Percentiles rank a stretch among this genome's conserved stretches.
These are phyloP conservation scores for Pestalotiopsis sp. DNA, from an alignment of 2,329 filamentous ascomycete species.

Conservation along the genomic window DNA sequence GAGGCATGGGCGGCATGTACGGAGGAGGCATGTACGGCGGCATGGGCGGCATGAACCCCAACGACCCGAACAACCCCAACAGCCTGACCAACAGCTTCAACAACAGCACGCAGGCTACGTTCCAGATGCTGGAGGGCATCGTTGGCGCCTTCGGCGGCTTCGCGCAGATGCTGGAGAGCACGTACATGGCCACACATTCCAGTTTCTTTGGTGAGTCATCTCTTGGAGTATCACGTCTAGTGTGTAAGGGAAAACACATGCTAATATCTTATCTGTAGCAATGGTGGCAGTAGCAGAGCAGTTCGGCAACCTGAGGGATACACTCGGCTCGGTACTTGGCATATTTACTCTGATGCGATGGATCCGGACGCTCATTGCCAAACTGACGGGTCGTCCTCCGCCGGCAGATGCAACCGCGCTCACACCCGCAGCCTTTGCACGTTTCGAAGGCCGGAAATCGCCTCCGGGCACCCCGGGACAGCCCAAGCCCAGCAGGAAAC, in stretches of 20 bases:
- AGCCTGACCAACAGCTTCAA: conserved; percentile 95
- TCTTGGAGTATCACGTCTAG: background rate
- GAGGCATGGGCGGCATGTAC: conserved; percentile 37
- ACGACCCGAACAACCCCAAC: conserved; percentile 83
- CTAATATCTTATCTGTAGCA: conserved; percentile 51
- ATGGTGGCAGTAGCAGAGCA: conserved; percentile 99
- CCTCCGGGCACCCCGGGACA: conserved; percentile 61
- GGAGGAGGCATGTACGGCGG: conserved; percentile 37
- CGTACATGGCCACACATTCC: conserved; percentile 98
- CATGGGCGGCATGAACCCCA: conserved; percentile 40
- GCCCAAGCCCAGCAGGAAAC: conserved; percentile 85
- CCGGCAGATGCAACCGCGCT: conserved; percentile 86
- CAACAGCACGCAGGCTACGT: conserved; percentile 93
- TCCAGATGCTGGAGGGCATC: conserved; percentile 97
- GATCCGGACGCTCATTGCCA: conserved; percentile 89
- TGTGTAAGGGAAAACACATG: conserved; percentile 1
- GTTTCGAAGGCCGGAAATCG: conserved; percentile 73
- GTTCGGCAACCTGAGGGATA: conserved; percentile 90
- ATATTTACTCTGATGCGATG: conserved; percentile 97
- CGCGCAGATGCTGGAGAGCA: conserved; percentile 98
- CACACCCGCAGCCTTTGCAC: conserved; percentile 88
- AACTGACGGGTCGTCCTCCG: conserved; percentile 86
- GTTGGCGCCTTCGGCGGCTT: conserved; percentile 97
- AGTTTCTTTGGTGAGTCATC: conserved; percentile 86
- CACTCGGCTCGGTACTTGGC: conserved; percentile 88